phyloP scores from a whole-genome alignment of 148 eudicot species.

The Heliamphora exappendiculata region DNA sequence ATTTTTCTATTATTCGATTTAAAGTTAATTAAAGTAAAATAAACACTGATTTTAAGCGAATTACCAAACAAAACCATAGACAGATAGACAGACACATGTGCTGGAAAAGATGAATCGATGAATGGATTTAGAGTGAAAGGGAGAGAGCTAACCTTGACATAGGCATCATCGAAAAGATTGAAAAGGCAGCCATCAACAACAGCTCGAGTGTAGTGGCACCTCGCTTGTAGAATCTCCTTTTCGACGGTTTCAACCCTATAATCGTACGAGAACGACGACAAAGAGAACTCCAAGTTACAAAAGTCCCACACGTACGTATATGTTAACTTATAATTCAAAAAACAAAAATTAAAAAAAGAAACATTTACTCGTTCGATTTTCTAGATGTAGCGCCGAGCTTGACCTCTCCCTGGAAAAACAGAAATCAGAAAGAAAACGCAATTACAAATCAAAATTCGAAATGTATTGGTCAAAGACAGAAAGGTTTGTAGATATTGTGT shows the following conservation, averaged over 20 bases:
- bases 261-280: neutral
- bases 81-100: neutral
- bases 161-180: conserved; percentile 21
- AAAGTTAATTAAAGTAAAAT: too few relatives aligned
- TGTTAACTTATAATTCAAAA: too few relatives aligned
- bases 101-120: too few relatives aligned
- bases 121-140: neutral
- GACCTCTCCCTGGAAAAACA: conserved; percentile 6
- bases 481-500: neutral
- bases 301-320: neutral
- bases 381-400: neutral
- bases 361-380: neutral
- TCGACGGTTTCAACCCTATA: neutral
- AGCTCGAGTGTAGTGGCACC: conserved; percentile 19
- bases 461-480: neutral
- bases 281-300: neutral
- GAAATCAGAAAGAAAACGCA: neutral
- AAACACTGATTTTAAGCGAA: too few relatives aligned
- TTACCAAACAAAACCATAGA: too few relatives aligned
- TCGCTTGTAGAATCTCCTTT: conserved; percentile 22
- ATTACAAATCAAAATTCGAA: neutral
- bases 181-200: conserved; percentile 21
- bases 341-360: neutral
- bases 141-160: conserved; percentile 17
- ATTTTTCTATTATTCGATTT: too few relatives aligned